These are phyloP conservation scores for Ganoderma sinense DNA, from an alignment of 1,284 basidiomycete species.

Conservation along the genomic window DNA sequence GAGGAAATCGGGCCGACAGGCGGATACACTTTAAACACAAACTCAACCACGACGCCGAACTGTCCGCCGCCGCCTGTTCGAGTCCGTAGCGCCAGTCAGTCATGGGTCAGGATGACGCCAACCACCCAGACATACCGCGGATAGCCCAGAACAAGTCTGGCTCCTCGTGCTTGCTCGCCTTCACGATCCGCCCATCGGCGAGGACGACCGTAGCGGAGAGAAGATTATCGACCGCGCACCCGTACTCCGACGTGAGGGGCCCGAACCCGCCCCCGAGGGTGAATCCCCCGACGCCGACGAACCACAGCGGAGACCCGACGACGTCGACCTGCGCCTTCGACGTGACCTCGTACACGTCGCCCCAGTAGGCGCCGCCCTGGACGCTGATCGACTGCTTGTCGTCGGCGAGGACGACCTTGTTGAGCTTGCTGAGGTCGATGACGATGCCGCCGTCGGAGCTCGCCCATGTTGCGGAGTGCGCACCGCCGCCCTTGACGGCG, in stretches of 20 bases:
- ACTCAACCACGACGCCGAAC: conserved; percentile 56
- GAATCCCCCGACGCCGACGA: conserved; percentile 39
- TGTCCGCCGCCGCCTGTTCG: conserved; percentile 50
- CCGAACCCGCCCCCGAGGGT: conserved; percentile 51
- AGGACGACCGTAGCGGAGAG: conserved; percentile 45
- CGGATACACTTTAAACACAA: conserved; percentile 45
- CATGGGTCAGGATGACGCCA: not conserved
- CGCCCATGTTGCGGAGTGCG: conserved; percentile 35
- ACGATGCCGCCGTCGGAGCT: conserved; percentile 46
- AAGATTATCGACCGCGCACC: conserved; percentile 50
- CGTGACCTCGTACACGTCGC: conserved; percentile 44
- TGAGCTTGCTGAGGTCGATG: conserved; percentile 46
- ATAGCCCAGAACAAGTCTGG: conserved; percentile 41
- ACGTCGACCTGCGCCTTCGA: conserved; percentile 38
- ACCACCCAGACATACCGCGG: conserved; percentile 31
- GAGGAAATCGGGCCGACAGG: conserved; percentile 31
- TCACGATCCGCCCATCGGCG: conserved; percentile 44
- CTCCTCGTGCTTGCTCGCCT: conserved; percentile 36
- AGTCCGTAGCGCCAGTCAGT: conserved; percentile 11
- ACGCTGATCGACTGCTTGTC: conserved; percentile 38
- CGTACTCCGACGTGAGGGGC: conserved; percentile 44
- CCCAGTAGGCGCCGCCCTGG: conserved; percentile 47
- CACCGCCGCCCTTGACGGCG: conserved; percentile 37
- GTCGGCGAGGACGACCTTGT: conserved; percentile 40
- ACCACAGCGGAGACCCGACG: conserved; percentile 38